Base-by-base conservation (phyloP, 768 basidiomycete species). In the Stropharia rugosoannulata region DNA sequence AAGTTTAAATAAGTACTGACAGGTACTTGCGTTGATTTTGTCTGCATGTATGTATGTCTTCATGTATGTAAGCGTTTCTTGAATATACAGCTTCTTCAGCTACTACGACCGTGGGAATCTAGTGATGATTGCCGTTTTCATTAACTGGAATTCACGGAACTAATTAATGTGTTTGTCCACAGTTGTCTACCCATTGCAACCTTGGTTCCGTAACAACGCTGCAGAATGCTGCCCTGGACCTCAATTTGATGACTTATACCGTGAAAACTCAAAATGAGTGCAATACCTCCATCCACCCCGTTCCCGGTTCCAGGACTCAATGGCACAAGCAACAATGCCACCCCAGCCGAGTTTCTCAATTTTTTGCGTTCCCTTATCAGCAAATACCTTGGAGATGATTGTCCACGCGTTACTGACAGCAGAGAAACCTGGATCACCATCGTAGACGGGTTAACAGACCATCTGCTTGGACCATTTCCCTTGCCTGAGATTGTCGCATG, bases 401-500 rank as follows among this genome's bases (percentile, higher is more conserved):
- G 63, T 16, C 57, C 64, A 25, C 66, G 67, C 8, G 69, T 72
- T 16, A 65, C 65, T 13, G 62, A 66, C 49, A 61, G 67, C n/a
- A 73, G 72, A 57, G 65, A 71, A 18, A 64, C 70, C 55, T 87
- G 82, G 83, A 63, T 77, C 10, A 74, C 76, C 25, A 72, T 86
- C 54, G 70, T 86, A 47, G 63, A 74, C 44, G 79, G 75, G 0
- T 69, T 87, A 19, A 75, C 82, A 1, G 81, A 85, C 43, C 75
- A 80, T 55, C 76, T 82, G 60, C 75, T 84, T 40, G 72, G 72
- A 5, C 65, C 74, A 11, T 84, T 89, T 64, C 84, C 84, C n/a
- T 69, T 77, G 9, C 78, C 82, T n/a, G 72, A 71, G 19, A 66
- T 71, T 32, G 71, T 78, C 22, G 68, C 74, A 2, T 89, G 85